These are phyloP conservation scores for Takashimella koratensis DNA, from an alignment of 1,284 basidiomycete species.

Conservation along the genomic window DNA sequence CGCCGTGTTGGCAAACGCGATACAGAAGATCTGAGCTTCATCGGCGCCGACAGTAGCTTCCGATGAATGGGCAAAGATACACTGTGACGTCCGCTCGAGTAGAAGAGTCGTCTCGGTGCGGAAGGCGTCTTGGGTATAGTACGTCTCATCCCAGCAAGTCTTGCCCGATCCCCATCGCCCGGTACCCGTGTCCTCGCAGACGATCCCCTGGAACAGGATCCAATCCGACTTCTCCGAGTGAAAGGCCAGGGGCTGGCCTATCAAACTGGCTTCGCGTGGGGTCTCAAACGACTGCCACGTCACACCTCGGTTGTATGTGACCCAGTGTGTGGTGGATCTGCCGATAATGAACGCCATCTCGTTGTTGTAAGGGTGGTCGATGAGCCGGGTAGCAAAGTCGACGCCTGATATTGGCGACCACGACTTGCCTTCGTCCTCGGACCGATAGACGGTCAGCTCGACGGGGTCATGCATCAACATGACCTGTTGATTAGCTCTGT, in stretches of 20 bases:
- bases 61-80: slow-evolving; percentile 81
- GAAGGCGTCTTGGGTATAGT: slow-evolving; percentile 80
- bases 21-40: slow-evolving; percentile 74
- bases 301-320: slow-evolving; percentile 77
- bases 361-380: slow-evolving; percentile 84
- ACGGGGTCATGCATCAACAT: slow-evolving; percentile 78
- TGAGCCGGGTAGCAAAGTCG: slow-evolving; percentile 65
- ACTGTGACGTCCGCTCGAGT: slow-evolving; percentile 65
- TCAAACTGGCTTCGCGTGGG: slow-evolving; percentile 59
- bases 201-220: slow-evolving; percentile 79
- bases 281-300: slow-evolving; percentile 78
- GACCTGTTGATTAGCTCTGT: slow-evolving; percentile 52
- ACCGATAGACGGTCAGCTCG: slow-evolving; percentile 68
- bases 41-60: slow-evolving; percentile 71
- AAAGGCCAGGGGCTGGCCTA: slow-evolving; percentile 69
- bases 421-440: slow-evolving; percentile 81
- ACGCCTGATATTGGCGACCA: slow-evolving; percentile 68
- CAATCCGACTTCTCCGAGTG: slow-evolving; percentile 71
- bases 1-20: slow-evolving; percentile 56
- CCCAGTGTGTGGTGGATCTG: slow-evolving; percentile 67
- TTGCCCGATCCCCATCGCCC: slow-evolving; percentile 59
- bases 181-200: slow-evolving; percentile 56
- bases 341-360: slow-evolving; percentile 80
- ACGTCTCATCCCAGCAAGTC: slow-evolving; percentile 80
- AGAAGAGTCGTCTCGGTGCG: slow-evolving; percentile 58